phyloP scores from a whole-genome alignment of 257 asterid genomes.

The Craterostigma plantagineum region DNA sequence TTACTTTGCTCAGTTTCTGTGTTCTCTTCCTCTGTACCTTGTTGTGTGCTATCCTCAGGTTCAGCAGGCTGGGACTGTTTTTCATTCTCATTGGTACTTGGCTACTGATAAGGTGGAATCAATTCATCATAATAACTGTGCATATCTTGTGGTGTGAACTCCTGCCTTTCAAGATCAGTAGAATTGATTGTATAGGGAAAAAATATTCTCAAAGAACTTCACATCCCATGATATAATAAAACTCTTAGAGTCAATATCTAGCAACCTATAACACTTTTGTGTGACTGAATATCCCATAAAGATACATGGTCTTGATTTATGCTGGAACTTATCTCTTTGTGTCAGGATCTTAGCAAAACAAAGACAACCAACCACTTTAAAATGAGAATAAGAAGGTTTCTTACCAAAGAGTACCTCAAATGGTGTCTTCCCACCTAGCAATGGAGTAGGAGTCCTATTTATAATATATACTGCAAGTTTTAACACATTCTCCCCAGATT shows the following conservation, averaged over 20 bases:
- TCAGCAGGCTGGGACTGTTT: too few relatives aligned
- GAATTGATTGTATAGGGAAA: too few relatives aligned
- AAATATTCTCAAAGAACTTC: background rate
- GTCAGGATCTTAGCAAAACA: background rate
- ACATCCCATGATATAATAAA: background rate
- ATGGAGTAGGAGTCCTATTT: background rate
- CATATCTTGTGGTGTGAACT: too few relatives aligned
- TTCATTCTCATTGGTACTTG: too few relatives aligned
- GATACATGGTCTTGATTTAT: background rate
- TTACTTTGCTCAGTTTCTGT: too few relatives aligned
- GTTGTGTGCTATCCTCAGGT: too few relatives aligned
- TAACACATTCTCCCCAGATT: too few relatives aligned
- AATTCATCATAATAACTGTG: too few relatives aligned
- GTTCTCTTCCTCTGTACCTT: too few relatives aligned
- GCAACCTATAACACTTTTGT: background rate
- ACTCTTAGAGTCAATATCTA: background rate
- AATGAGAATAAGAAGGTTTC: background rate
- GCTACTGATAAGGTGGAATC: too few relatives aligned
- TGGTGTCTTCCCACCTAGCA: background rate
- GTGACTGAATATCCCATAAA: background rate
- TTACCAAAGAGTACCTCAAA: background rate
- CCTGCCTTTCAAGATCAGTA: too few relatives aligned
- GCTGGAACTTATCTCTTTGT: background rate
- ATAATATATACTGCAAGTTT: background rate
- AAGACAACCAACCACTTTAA: background rate